A percentile compares a stretch with the other conserved stretches of the same genome.
phyloP scores from a whole-genome alignment of 441 rosid genomes.

The Mallotus japonicus region DNA sequence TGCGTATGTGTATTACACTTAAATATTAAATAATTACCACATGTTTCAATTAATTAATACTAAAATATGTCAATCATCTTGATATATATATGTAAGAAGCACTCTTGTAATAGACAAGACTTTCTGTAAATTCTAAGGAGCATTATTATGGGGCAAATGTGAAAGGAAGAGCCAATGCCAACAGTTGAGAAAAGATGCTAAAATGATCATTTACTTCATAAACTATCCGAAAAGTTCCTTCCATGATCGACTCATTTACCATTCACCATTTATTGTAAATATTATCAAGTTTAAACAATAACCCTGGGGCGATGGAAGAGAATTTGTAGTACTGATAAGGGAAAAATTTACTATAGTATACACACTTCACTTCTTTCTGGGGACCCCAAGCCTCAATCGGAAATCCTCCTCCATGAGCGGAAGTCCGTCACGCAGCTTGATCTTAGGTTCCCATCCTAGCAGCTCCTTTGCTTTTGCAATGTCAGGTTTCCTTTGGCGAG shows the following conservation, averaged over 20 bases:
- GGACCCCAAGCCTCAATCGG: constrained; percentile 68
- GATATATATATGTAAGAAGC: no score
- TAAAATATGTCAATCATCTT: no score
- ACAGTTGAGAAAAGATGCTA: no score
- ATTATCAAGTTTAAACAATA: not conserved
- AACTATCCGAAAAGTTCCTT: not conserved
- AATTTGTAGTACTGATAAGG: not conserved
- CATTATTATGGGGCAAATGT: no score
- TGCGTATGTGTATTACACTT: no score
- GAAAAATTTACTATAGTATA: not conserved
- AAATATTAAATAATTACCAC: no score
- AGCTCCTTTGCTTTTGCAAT: constrained; percentile 77
- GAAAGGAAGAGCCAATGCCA: no score
- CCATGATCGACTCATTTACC: not conserved
- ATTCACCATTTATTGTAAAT: not conserved
- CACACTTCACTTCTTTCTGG: constrained; percentile 31
- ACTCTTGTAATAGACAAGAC: no score
- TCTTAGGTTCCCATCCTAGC: constrained; percentile 92
- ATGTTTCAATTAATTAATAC: no score
- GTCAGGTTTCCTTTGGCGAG: constrained; percentile 88
- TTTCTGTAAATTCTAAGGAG: no score
- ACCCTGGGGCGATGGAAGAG: not conserved
- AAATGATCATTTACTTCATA: no score
- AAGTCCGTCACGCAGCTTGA: constrained; percentile 82
- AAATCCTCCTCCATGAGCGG: constrained; percentile 96